Base-by-base conservation (phyloP, 2,329 filamentous ascomycete species). In the Pestalotiopsis sp. region DNA sequence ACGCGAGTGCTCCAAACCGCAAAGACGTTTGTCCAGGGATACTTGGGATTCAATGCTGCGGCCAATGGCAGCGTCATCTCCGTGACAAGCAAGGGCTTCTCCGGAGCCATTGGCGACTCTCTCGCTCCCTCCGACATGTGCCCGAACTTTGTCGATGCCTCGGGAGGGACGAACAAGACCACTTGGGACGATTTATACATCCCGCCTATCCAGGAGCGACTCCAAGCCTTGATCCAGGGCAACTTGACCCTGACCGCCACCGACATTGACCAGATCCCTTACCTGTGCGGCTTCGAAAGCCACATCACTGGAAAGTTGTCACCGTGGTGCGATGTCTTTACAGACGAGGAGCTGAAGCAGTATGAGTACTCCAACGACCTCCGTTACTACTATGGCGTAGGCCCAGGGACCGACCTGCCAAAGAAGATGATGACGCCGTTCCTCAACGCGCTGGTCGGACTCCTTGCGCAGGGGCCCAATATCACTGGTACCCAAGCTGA, bases 351-450 rank as follows among this genome's bases (percentile, higher is more conserved):
- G 76, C 82, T 91, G 67, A 80, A 85, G 38, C 79, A 86, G 72
- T 92, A 92, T 71, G 89, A 92, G 73, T 93, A 92, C 76, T 83
- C 85, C 1, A 89, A 92, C 71, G 90, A 92, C 73, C 79, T 93
- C 52, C 86, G 89, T 38, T 93, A 93, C 77, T 92, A 88, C 79
- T 91, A 92, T 73, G 88, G 88, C 12, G 82, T 85, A 1, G 90
- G 90, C 0, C 87, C 88, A 0, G 89, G 87, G 1, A 83, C 84
- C 2, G 79, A 83, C 41, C 80, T 89, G 23, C 82, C 87, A 7
- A 81, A 83, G 45, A 86, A 84, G 68, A 85, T 90, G 81, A 88
- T 92, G 88, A 82, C 88, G 12, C 89, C 90, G 0, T 87, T 88
- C 68, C 80, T 92, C 2, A 82, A 87, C 23, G 80, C 83, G 1